phyloP scores from a whole-genome alignment of 148 eudicot genomes.

The Persicaria maculosa region DNA sequence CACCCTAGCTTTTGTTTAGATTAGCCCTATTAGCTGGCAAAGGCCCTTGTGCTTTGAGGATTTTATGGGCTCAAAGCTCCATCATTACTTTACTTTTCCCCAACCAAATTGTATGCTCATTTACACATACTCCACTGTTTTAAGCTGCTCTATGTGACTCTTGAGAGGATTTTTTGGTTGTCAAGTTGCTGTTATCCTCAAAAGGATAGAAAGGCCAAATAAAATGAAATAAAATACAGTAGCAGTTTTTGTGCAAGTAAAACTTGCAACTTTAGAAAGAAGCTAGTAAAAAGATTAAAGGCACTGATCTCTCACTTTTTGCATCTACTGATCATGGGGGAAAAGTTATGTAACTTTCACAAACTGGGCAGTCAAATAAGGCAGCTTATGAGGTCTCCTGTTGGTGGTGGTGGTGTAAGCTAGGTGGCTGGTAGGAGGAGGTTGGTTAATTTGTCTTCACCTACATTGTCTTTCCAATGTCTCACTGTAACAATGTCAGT shows the following conservation, averaged over 20 bases:
- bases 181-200: background rate
- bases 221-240: too few species aligned
- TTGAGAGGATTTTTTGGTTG: background rate
- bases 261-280: background rate
- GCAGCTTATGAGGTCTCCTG: background rate
- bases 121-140: background rate
- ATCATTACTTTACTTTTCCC: background rate
- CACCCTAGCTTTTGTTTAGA: background rate
- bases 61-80: constrained; percentile 12
- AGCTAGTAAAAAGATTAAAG: background rate
- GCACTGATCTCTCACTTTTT: background rate
- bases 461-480: background rate
- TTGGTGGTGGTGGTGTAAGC: background rate
- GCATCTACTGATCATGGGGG: background rate
- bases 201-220: too few species aligned
- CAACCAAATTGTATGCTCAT: background rate
- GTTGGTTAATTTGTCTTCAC: background rate
- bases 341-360: background rate
- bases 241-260: background rate
- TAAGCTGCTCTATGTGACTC: background rate
- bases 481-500: background rate
- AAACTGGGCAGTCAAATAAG: background rate
- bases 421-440: background rate
- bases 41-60: background rate
- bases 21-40: background rate